Evolutionary conservation across 345 rosid species (phyloP).

Genomic region (Limnanthes douglasii): DNA sequence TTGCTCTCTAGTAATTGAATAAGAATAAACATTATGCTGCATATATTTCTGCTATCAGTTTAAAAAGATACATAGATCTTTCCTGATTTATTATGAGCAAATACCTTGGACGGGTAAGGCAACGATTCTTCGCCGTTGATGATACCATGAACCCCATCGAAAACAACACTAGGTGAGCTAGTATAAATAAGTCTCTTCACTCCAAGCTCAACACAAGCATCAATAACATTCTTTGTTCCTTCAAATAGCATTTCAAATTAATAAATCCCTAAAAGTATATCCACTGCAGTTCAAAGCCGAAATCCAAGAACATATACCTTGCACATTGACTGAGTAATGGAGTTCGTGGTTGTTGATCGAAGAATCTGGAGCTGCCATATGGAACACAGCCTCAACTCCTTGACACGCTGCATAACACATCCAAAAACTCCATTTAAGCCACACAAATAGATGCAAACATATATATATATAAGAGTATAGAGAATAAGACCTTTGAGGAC

Average conservation of each 20-base stretch:
- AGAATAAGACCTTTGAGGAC: slow-evolving; percentile 43
- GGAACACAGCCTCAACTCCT: slow-evolving; percentile 82
- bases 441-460: neutral
- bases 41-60: too few relatives aligned
- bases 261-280: neutral
- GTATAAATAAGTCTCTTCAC: slow-evolving; percentile 87
- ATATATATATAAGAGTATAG: neutral
- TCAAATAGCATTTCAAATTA: slow-evolving; percentile 4
- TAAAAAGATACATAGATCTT: too few relatives aligned
- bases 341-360: slow-evolving; percentile 63
- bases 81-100: too few relatives aligned
- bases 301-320: slow-evolving; percentile 23
- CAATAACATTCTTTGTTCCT: slow-evolving; percentile 79
- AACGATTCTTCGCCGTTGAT: slow-evolving; percentile 54
- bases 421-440: neutral
- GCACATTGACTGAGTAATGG: slow-evolving; percentile 81
- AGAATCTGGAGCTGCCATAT: slow-evolving; percentile 97
- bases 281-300: neutral
- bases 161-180: slow-evolving; percentile 90
- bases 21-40: too few relatives aligned
- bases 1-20: too few relatives aligned
- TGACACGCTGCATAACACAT: slow-evolving; percentile 27
- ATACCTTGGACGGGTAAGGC: slow-evolving; percentile 60
- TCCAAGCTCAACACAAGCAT: slow-evolving; percentile 57
- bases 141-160: slow-evolving; percentile 59